Conservation (phyloP, 345 rosid genomes). For the Erucastrum elatum region DNA sequence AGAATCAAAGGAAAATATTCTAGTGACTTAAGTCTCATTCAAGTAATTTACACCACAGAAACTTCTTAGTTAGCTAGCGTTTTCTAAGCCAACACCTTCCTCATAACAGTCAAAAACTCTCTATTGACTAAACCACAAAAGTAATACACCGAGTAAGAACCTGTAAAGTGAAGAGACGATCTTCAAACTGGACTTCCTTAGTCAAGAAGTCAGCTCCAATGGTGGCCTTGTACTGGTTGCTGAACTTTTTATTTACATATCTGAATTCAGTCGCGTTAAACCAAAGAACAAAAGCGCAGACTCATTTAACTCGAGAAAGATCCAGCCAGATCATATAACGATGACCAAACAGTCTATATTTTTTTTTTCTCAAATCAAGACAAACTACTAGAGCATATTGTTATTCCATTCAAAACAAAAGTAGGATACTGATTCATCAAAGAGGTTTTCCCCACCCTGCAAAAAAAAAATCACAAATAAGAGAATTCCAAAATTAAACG, state of each 20-base stretch:
- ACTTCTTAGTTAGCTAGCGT: not conserved
- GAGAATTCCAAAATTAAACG: not conserved
- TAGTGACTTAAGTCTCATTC: not conserved
- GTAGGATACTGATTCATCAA: conserved; percentile 96
- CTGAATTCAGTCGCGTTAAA: conserved; percentile 45
- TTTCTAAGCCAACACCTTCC: not conserved
- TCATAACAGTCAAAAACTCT: not conserved
- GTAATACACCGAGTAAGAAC: conserved; percentile 36
- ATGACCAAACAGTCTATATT: not conserved
- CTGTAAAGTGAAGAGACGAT: conserved; percentile 94
- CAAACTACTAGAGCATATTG: not conserved
- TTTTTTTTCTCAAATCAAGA: not conserved
- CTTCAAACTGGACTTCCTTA: conserved; percentile 91
- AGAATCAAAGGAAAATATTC: not conserved
- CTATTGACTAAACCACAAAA: not conserved
- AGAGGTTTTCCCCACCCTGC: conserved; percentile 96
- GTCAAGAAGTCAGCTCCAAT: conserved; percentile 97
- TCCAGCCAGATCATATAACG: not conserved
- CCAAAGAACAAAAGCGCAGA: conserved; percentile 21
- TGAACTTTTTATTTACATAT: conserved; percentile 91
- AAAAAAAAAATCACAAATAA: conserved; percentile 22
- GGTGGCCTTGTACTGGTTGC: conserved; percentile 93
- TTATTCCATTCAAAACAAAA: conserved; percentile 3
- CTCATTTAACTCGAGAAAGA: not conserved
- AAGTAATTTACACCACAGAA: not conserved